Evolutionary conservation across 164 flowering plant genomes (phyloP), one percentile per base, ranked within the genome.

Genomic region (Stephania japonica): DNA sequence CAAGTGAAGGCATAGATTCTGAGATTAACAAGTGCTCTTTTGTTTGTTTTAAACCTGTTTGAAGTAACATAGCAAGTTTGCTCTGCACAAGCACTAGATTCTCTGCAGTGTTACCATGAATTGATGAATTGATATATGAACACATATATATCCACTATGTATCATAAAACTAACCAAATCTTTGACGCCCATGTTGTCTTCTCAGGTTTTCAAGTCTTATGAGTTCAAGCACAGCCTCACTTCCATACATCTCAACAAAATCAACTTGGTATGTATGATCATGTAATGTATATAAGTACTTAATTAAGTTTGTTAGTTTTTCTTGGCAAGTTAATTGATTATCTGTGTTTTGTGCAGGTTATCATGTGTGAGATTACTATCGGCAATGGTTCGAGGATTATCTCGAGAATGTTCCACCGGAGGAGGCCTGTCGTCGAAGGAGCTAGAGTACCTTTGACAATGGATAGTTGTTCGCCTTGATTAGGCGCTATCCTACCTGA

Each of bases 401-500:
- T 32, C 38, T 32, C 38, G 38, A 63, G 62, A 75, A 7, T 69
- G 24, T 69, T 69, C 64, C 24, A 26, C 41, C 67, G 32, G 23
- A 38, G 65, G 38, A 42, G 71, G 41, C 25, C 38, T 4, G 24
- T 27, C 32, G 19, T n/a, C 62, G 19, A 56, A 56, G 5, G 62
- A 56, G 19, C 23, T 56, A 13, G 6, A 16, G 19, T 14, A 10
- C 68, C 26, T 47, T 0, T 25, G 27, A 67, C 25, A 43, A 64
- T 42, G 70, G 49, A 44, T 42, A 70, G 42, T n/a, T 68, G 71
- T 77, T 80, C 75, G 21, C 75, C 24, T 70, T 77, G 75, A 80
- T 75, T 73, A 9, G 91, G 87, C 68, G 84, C 86, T 90, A 89
- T 89, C 95, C 86, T 87, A 83, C 79, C 89, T 84, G 95, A 90